A percentile compares a stretch with the other conserved stretches of the same genome.
Conservation (phyloP, 371 early-diverging fungal genomes). For the Umbelopsis sp. region DNA sequence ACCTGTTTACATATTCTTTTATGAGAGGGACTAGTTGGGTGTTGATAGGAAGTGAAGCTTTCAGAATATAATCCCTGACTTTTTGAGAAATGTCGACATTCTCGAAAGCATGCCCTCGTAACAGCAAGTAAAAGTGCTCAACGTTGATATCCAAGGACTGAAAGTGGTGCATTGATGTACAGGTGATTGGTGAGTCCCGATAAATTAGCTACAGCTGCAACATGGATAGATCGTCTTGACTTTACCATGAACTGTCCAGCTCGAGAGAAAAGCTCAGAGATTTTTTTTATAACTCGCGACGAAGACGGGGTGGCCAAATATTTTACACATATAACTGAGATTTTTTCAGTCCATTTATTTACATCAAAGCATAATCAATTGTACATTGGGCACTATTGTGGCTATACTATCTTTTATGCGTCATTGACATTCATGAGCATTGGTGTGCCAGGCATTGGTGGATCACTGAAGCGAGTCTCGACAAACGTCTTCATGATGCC, state of each 20-base stretch:
- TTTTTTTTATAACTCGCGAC: too few relatives aligned
- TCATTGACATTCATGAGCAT: conserved; percentile 4
- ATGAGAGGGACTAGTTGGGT: background rate
- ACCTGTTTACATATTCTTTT: conserved; percentile 5
- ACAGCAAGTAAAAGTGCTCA: background rate
- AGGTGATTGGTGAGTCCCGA: too few relatives aligned
- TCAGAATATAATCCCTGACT: conserved; percentile 1
- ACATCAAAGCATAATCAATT: background rate
- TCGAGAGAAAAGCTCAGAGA: background rate
- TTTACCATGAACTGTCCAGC: conserved; percentile 16
- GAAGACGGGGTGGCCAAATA: background rate
- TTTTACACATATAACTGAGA: background rate
- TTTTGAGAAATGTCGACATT: conserved; percentile 7
- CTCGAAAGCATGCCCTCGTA: conserved; percentile 9
- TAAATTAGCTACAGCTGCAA: too few relatives aligned
- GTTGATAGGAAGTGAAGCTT: conserved; percentile 1
- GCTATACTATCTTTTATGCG: background rate
- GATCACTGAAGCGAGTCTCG: conserved; percentile 40
- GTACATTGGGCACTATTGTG: background rate
- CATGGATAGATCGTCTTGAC: background rate
- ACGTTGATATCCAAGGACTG: conserved; percentile 4
- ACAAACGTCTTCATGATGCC: conserved; percentile 57
- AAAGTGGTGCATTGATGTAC: background rate
- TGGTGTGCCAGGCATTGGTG: conserved; percentile 27
- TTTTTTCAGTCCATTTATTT: background rate